A percentile compares a stretch with the other conserved stretches of the same genome.
phyloP scores from a whole-genome alignment of 345 rosid species.

The Pistacia integerrima region DNA sequence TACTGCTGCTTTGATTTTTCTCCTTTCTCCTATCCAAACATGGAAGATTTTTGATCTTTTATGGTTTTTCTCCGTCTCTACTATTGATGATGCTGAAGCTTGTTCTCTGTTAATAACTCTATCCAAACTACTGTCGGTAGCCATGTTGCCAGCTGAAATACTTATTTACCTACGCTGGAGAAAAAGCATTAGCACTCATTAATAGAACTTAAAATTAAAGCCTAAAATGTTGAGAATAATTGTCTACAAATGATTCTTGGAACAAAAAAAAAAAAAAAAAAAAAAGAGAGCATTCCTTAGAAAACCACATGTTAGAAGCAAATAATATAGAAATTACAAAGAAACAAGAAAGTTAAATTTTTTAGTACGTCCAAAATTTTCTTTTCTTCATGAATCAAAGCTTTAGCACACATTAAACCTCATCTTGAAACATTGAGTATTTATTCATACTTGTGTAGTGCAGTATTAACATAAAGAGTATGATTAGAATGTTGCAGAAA shows the following conservation, averaged over 20 bases:
- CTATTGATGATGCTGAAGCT: not conserved
- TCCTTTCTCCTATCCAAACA: not conserved
- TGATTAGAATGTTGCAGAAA: too few species aligned
- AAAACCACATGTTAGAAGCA: too few species aligned
- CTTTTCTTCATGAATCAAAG: too few species aligned
- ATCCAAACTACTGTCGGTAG: not conserved
- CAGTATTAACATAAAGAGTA: too few species aligned
- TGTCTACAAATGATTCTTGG: not conserved
- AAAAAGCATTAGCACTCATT: not conserved
- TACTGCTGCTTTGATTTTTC: constrained; percentile 4
- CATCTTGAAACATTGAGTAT: too few species aligned
- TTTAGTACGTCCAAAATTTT: too few species aligned
- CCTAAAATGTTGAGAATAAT: not conserved
- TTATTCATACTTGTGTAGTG: too few species aligned
- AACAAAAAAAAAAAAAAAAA: too few species aligned
- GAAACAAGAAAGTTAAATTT: too few species aligned
- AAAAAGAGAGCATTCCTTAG: too few species aligned
- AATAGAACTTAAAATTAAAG: not conserved
- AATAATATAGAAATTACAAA: too few species aligned
- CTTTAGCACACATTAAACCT: too few species aligned
- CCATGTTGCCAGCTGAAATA: not conserved
- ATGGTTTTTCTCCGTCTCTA: not conserved
- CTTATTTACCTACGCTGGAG: not conserved
- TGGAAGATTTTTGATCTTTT: not conserved
- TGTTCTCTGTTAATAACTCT: not conserved